Evolutionary conservation across 768 basidiomycete genomes (phyloP).

Genomic region (Leccinellum luteum): DNA sequence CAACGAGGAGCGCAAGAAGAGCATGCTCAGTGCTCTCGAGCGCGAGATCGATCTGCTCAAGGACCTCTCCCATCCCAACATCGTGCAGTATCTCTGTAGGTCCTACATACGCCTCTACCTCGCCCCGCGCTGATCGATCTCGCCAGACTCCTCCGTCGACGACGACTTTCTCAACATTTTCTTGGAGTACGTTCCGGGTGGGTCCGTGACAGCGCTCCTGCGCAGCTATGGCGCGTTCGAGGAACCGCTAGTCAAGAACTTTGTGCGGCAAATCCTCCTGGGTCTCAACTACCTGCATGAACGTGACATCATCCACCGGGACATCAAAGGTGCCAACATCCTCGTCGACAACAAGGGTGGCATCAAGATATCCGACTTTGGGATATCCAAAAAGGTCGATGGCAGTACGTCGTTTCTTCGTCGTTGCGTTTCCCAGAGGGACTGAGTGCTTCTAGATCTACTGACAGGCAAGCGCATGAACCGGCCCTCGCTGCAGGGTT

Average conservation of each 20-base stretch:
- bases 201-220: slow-evolving; percentile 86
- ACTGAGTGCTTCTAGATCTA: slow-evolving; percentile 35
- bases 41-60: slow-evolving; percentile 93
- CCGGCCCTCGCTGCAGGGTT: slow-evolving; percentile 92
- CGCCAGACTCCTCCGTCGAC: slow-evolving; percentile 87
- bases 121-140: neutral
- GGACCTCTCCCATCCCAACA: slow-evolving; percentile 90
- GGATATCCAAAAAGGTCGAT: slow-evolving; percentile 96
- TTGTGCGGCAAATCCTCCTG: slow-evolving; percentile 86
- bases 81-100: slow-evolving; percentile 96
- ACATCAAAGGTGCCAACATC: slow-evolving; percentile 99
- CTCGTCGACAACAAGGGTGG: slow-evolving; percentile 98
- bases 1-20: slow-evolving; percentile 90
- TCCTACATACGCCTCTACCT: slow-evolving; percentile 6
- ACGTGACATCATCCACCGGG: slow-evolving; percentile 92
- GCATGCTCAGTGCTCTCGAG: slow-evolving; percentile 89
- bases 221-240: slow-evolving; percentile 94
- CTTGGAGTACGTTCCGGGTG: slow-evolving; percentile 94
- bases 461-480: slow-evolving; percentile 68
- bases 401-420: slow-evolving; percentile 66
- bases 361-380: slow-evolving; percentile 96
- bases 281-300: slow-evolving; percentile 91
- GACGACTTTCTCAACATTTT: slow-evolving; percentile 93
- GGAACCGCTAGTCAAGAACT: slow-evolving; percentile 87
- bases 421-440: slow-evolving; percentile 23